These are phyloP conservation scores for Nevesoporus exiguus DNA, from an alignment of 768 basidiomycete genomes.

Conservation along the genomic window DNA sequence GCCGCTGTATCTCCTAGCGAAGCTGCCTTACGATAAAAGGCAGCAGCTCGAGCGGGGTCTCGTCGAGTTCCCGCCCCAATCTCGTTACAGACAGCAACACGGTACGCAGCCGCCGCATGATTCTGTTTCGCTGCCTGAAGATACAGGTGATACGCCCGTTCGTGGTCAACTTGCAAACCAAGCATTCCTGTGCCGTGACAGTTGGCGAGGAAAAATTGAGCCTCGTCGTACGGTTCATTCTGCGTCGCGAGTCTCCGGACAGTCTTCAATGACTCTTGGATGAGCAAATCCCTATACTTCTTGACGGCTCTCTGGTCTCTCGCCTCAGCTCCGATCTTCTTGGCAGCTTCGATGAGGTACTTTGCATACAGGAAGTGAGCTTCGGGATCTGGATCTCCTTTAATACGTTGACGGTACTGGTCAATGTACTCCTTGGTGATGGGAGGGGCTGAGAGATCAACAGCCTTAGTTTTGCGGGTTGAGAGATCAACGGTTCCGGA, in stretches of 20 bases:
- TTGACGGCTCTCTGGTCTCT: slow-evolving; percentile 81
- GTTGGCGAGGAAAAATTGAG: slow-evolving; percentile 98
- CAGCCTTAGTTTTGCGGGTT: slow-evolving; percentile 73
- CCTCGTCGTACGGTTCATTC: slow-evolving; percentile 89
- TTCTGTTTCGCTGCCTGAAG: slow-evolving; percentile 97
- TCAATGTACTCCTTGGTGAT: slow-evolving; percentile 97
- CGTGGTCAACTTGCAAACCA: slow-evolving; percentile 96
- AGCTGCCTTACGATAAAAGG: slow-evolving; percentile 96
- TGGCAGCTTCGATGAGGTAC: slow-evolving; percentile 97
- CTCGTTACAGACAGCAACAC: slow-evolving; percentile 98
- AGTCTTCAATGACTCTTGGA: slow-evolving; percentile 88
- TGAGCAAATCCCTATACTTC: slow-evolving; percentile 85
- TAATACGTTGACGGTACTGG: slow-evolving; percentile 95
- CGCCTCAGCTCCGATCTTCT: slow-evolving; percentile 73
- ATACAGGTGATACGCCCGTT: slow-evolving; percentile 95
- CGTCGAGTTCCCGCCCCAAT: slow-evolving; percentile 93
- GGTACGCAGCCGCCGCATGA: slow-evolving; percentile 90
- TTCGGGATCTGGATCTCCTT: slow-evolving; percentile 96
- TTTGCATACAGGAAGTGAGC: slow-evolving; percentile 98
- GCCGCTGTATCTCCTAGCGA: slow-evolving; percentile 95
- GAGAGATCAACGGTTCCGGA: slow-evolving; percentile 54
- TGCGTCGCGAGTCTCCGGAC: slow-evolving; percentile 91
- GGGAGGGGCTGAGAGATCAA: slow-evolving; percentile 79
- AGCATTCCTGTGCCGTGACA: slow-evolving; percentile 94
- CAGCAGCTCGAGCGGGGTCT: slow-evolving; percentile 84